These are phyloP conservation scores for Fusarium sp. DNA, from an alignment of 2,329 filamentous ascomycete genomes.

Conservation along the genomic window DNA sequence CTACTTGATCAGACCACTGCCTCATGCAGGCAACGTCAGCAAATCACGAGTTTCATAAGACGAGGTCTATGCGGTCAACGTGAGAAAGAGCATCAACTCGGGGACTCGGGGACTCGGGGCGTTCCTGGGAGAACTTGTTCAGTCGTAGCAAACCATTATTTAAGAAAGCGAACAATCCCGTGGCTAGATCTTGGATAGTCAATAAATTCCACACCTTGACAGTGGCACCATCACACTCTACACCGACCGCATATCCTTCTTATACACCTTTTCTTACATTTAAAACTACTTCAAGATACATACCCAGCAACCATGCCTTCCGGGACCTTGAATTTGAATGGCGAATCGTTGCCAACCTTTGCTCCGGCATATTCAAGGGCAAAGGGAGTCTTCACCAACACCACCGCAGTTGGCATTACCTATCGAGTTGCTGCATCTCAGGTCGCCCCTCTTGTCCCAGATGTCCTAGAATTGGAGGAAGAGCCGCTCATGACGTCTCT, in stretches of 20 bases:
- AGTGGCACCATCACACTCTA: not conserved
- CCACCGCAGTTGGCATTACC: slow-evolving; percentile 11
- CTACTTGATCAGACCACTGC: not conserved
- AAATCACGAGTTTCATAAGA: not conserved
- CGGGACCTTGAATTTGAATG: slow-evolving; percentile 9
- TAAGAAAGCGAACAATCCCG: not conserved
- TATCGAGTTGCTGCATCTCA: slow-evolving; percentile 22
- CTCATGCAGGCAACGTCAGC: slow-evolving; percentile 10
- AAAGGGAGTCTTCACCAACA: slow-evolving; percentile 4
- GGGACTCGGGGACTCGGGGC: not conserved
- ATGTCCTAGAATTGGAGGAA: slow-evolving; percentile 15
- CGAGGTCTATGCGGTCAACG: not conserved
- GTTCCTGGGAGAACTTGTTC: not conserved
- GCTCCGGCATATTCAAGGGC: slow-evolving; percentile 13
- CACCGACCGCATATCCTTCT: not conserved
- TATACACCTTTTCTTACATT: not conserved
- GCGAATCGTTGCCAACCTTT: slow-evolving; percentile 14
- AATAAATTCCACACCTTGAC: not conserved
- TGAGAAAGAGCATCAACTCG: not conserved
- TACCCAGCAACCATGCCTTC: slow-evolving; percentile 5
- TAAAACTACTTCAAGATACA: not conserved
- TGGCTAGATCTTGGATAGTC: not conserved
- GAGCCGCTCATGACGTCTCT: slow-evolving; percentile 15
- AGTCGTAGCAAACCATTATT: not conserved
- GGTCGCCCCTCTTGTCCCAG: slow-evolving; percentile 8